Evolutionary conservation across 1,139 yeast species (phyloP).

Genomic region (Blastobotrys buckinghamii): DNA sequence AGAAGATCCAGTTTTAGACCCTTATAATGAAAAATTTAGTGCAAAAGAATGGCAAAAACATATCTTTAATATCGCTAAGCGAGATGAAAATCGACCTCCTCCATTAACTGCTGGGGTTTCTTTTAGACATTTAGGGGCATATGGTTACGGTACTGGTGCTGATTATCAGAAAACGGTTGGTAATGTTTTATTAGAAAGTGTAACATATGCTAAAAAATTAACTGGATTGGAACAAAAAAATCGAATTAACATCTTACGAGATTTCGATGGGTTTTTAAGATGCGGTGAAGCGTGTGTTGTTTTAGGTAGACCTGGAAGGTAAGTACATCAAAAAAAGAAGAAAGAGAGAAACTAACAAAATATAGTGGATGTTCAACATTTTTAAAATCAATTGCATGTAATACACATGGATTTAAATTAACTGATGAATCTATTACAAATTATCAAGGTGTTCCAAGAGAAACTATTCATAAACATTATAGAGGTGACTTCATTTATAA

Average conservation of each 20-base stretch:
- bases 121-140: slow-evolving; percentile 62
- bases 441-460: slow-evolving; percentile 32
- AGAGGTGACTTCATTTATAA: slow-evolving; percentile 69
- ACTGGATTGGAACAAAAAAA: slow-evolving; percentile 23
- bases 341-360: slow-evolving; percentile 1
- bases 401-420: slow-evolving; percentile 65
- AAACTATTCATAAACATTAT: slow-evolving; percentile 46
- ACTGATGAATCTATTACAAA: slow-evolving; percentile 42
- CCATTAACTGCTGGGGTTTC: slow-evolving; percentile 46
- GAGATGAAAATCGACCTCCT: slow-evolving; percentile 18
- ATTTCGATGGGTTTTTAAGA: slow-evolving; percentile 60
- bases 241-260: slow-evolving; percentile 52
- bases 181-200: slow-evolving; percentile 38
- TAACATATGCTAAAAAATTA: slow-evolving; percentile 22
- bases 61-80: slow-evolving; percentile 38
- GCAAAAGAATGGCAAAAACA: slow-evolving; percentile 65
- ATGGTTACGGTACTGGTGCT: slow-evolving; percentile 70
- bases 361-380: slow-evolving; percentile 76
- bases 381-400: slow-evolving; percentile 61
- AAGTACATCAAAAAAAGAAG: neutral
- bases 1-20: slow-evolving; percentile 38
- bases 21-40: slow-evolving; percentile 51
- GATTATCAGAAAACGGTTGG: slow-evolving; percentile 72
- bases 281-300: slow-evolving; percentile 77
- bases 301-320: slow-evolving; percentile 65